Evolutionary conservation across 495 filamentous ascomycete species (phyloP).

Genomic region (Penicillium coffeae): DNA sequence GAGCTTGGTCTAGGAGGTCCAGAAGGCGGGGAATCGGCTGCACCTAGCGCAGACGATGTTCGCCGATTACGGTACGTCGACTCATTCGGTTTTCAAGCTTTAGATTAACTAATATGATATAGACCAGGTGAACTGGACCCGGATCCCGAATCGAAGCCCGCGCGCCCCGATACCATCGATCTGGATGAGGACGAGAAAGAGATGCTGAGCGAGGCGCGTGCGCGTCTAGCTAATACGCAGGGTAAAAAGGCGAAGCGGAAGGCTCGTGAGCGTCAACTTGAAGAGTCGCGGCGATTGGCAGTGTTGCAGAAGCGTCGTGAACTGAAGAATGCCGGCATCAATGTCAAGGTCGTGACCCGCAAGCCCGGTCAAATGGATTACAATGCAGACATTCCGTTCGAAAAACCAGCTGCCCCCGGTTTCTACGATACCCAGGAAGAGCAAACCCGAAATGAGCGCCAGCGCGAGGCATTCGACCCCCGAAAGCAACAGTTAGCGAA

Average conservation of each 20-base stretch:
- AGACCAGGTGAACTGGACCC: constrained; percentile 91
- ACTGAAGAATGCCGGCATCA: constrained; percentile 95
- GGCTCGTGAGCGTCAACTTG: constrained; percentile 89
- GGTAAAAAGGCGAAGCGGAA: constrained; percentile 99
- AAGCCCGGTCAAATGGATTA: constrained; percentile 99
- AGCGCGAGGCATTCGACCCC: constrained; percentile 86
- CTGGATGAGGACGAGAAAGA: constrained; percentile 99
- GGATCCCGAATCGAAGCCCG: constrained; percentile 93
- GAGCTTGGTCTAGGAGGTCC: constrained; percentile 85
- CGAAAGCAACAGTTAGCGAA: constrained; percentile 93
- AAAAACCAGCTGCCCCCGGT: constrained; percentile 82
- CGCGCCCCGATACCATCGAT: constrained; percentile 95
- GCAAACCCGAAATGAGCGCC: constrained; percentile 72
- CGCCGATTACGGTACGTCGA: constrained; percentile 61
- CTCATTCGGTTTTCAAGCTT: neutral
- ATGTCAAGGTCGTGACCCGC: constrained; percentile 89
- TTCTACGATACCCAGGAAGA: constrained; percentile 94
- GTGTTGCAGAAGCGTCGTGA: constrained; percentile 92
- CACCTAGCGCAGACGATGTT: constrained; percentile 92
- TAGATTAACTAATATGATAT: constrained; percentile 19
- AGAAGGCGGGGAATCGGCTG: constrained; percentile 78
- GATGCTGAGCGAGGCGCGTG: constrained; percentile 96
- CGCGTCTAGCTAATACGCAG: constrained; percentile 93
- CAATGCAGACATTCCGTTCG: constrained; percentile 97
- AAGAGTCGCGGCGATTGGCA: constrained; percentile 86